Base-by-base conservation (phyloP, 768 basidiomycete genomes). In the Fibroporia radiculosa region DNA sequence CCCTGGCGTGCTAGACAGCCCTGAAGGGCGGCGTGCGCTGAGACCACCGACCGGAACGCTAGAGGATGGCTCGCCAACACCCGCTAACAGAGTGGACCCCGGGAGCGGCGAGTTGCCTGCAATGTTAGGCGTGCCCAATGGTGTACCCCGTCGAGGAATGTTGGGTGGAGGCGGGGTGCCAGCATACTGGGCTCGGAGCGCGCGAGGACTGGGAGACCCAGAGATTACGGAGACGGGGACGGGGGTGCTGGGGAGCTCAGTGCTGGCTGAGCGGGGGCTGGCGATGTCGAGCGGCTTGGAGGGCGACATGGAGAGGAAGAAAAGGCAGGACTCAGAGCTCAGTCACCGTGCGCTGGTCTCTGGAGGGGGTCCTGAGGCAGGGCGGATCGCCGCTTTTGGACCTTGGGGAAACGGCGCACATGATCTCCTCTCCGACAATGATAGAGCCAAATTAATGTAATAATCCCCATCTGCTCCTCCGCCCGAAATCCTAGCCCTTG, bases 161-260 rank as follows among this genome's bases (percentile, higher is more conserved):
- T 74, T 72, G 23, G 72, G 66, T 6, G 65, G 59, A 2, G 72
- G 72, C 20, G 74, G 70, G 61, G 80, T 74, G 13, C 75, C 77
- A 5, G 75, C 56, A 53, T 82, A 85, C 46, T 77, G 77, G 16
- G 80, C 78, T 2, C 84, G 76, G n/a, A 86, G 65, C 12, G 70
- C 66, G 26, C 77, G 73, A 47, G 84, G 62, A 54, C 82, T 78
- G 6, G 85, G 82, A 16, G 84, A 83, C 34, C 80, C 80, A 12
- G 61, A 62, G 24, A 68, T 53, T 1, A 71, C 68, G 35, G 51
- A 38, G 35, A 41, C 24, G 19, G 16, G 31, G 6, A 51, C 41
- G 18, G 54, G 50, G 4, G 51, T 52, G 24, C 51, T 40, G 20
- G 37, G 36, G 22, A 44, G 36, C 1, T 29, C 38, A 13, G 23